A percentile compares a stretch with the other conserved stretches of the same genome.
phyloP scores from a whole-genome alignment of 345 rosid species.

The Sisymbrium altissimum region DNA sequence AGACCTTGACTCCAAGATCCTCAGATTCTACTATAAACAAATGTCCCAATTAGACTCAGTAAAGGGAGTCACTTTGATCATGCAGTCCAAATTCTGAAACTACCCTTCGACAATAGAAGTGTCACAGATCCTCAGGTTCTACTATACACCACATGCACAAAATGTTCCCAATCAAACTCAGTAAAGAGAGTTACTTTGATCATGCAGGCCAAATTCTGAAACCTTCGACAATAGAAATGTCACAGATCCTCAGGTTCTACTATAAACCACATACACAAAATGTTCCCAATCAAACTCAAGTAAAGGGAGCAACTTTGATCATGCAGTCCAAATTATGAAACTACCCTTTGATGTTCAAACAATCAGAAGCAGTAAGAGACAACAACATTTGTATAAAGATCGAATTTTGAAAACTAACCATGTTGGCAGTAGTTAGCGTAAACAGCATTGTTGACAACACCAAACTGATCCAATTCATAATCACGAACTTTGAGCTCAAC shows the following conservation, averaged over 20 bases:
- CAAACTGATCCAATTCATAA: slow-evolving; percentile 84
- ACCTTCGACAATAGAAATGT: too few species aligned
- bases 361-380: background rate
- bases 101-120: background rate
- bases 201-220: too few species aligned
- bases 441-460: slow-evolving; percentile 86
- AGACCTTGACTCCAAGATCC: too few species aligned
- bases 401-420: slow-evolving; percentile 38
- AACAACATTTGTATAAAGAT: background rate
- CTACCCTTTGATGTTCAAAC: background rate
- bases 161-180: background rate
- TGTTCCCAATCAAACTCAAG: too few species aligned
- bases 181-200: too few species aligned
- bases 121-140: background rate
- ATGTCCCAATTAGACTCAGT: too few species aligned
- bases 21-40: background rate
- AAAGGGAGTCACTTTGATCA: background rate
- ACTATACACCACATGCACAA: background rate
- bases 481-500: slow-evolving; percentile 75
- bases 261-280: too few species aligned
- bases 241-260: too few species aligned
- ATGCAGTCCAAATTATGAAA: background rate
- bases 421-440: slow-evolving; percentile 86
- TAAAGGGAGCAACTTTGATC: background rate
- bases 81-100: background rate